Conservation (phyloP, 2,329 filamentous ascomycete species). For the Penicillium sp. region DNA sequence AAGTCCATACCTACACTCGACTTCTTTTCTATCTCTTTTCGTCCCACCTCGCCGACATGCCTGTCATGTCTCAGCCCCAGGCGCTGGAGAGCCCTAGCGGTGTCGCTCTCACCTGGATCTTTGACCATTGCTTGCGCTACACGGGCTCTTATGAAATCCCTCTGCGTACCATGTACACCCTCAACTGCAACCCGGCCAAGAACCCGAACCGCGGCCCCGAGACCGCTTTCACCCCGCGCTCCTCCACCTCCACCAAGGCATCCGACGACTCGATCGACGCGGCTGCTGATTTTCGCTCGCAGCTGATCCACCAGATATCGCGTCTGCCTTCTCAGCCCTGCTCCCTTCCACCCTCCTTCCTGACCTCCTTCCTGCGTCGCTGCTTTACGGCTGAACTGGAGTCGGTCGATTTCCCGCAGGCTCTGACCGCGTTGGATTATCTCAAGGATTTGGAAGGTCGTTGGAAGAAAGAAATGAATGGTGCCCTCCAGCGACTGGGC, state of each 20-base stretch:
- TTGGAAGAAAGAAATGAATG: conserved; percentile 56
- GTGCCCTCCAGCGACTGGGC: conserved; percentile 54
- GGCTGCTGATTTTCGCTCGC: conserved; percentile 44
- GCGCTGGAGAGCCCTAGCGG: conserved; percentile 34
- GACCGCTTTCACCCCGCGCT: conserved; percentile 39
- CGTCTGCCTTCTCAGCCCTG: conserved; percentile 59
- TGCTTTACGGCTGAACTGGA: conserved; percentile 57
- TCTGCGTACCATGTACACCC: conserved; percentile 64
- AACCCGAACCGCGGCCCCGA: conserved; percentile 32
- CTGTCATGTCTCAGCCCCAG: conserved; percentile 17
- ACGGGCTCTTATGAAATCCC: conserved; percentile 64
- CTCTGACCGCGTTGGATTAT: conserved; percentile 64
- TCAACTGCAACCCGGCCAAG: conserved; percentile 58
- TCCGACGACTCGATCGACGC: conserved; percentile 30
- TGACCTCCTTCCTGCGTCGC: conserved; percentile 59
- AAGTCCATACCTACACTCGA: neutral
- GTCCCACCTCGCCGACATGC: neutral
- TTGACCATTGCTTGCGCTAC: conserved; percentile 60
- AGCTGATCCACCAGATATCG: conserved; percentile 53
- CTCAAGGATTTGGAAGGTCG: conserved; percentile 61
- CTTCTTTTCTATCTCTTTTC: neutral
- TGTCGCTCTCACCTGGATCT: conserved; percentile 51
- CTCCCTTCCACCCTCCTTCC: conserved; percentile 61
- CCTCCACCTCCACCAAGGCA: conserved; percentile 29
- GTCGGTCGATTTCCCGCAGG: conserved; percentile 63